Conservation (phyloP, 495 filamentous ascomycete species). For the Lophiotrema nucula region DNA sequence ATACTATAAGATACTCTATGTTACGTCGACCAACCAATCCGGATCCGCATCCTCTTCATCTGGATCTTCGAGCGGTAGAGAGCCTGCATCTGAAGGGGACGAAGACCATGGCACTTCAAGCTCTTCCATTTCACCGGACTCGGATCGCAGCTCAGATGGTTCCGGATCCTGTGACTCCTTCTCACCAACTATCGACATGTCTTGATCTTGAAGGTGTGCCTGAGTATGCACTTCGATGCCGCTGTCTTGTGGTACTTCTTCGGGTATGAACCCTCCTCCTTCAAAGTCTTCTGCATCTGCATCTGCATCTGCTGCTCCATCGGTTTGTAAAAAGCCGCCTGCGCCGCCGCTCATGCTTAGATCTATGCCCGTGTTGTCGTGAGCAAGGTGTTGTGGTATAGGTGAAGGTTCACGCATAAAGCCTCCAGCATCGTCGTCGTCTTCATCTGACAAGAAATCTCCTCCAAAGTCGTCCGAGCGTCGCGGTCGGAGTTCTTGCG, state of each 20-base stretch:
- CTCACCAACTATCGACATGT: too few species aligned
- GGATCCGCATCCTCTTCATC: constrained; percentile 69
- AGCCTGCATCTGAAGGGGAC: constrained; percentile 30
- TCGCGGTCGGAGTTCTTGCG: constrained; percentile 19
- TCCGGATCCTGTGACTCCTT: too few species aligned
- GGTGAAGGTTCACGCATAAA: constrained; percentile 17
- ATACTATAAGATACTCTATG: too few species aligned
- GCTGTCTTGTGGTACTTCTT: too few species aligned
- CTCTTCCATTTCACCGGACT: neutral
- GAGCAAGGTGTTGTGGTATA: neutral
- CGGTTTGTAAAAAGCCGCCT: neutral
- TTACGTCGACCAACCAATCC: constrained; percentile 53
- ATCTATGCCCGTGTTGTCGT: too few species aligned
- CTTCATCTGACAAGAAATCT: constrained; percentile 25
- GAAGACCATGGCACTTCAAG: neutral
- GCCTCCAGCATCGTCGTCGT: constrained; percentile 19
- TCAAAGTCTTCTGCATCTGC: neutral
- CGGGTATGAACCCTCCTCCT: constrained; percentile 29
- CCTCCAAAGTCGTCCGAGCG: constrained; percentile 14
- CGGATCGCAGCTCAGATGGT: too few species aligned
- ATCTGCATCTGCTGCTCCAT: neutral
- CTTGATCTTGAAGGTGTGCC: too few species aligned
- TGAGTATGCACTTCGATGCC: too few species aligned
- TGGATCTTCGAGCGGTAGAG: constrained; percentile 58
- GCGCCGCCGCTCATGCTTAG: neutral